Base-by-base conservation (phyloP, 208 protist species). In the Herpetomonas muscarum region DNA sequence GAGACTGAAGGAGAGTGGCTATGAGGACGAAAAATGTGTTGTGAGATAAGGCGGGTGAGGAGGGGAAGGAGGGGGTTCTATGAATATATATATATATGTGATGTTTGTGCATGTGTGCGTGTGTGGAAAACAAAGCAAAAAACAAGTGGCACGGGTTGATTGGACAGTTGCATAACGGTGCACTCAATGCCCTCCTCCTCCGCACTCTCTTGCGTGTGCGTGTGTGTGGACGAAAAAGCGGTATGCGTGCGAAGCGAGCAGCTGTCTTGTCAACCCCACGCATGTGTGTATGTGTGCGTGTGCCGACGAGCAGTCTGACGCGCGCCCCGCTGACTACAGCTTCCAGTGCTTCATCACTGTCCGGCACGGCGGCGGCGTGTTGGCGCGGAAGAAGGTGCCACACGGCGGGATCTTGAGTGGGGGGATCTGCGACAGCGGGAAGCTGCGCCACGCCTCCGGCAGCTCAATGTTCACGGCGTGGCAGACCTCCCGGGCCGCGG, bases 301-400 rank as follows among this genome's bases (percentile, higher is more conserved):
- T 13, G 12, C 2, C 31, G 19, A 44, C 31, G 50, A 2, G 28
- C 54, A 31, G 31, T 61, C 1, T 24, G 37, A 2, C 30, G 30
- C 19, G 22, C 15, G 32, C 36, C 39, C 2, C 22, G 1, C 29
- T 28, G 0, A 55, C 63, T 89, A 94, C 44, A 80, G 81, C 5
- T 76, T 83, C 88, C 88, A 94, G 48, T 94, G 71, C 67, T 82
- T 70, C 85, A 92, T 95, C 31, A 92, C 80, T 3, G 71, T 68
- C 3, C 70, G 61, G 21, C 61, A 69, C 42, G 84, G 70, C 0
- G 85, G 75, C 28, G 63, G 50, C 0, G 74, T 88, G 70, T 90
- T 80, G 24, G 75, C 44, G 19, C 70, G 55, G 17, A 80, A 75
- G 65, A 91, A 96, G 15, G 57, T 52, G 1, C 90, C 90, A 36